A percentile compares a stretch with the other conserved stretches of the same genome.
phyloP scores from a whole-genome alignment of 2,329 filamentous ascomycete species.

The Apiospora rasikravindrae region DNA sequence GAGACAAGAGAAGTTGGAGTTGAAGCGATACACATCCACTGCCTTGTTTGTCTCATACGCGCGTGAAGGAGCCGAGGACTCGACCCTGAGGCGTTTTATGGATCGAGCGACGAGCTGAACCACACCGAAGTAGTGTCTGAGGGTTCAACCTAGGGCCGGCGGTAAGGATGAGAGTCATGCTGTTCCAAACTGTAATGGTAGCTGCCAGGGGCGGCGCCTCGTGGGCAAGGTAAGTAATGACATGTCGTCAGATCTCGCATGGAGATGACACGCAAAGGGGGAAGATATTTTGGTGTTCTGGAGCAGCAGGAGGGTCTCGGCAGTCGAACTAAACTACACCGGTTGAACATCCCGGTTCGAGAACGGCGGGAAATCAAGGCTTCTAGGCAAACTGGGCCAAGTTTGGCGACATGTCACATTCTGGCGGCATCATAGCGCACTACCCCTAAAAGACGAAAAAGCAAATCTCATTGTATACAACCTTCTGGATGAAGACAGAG shows the following conservation, averaged over 20 bases:
- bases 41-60: background rate
- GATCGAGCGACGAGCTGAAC: background rate
- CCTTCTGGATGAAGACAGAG: background rate
- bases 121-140: background rate
- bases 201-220: background rate
- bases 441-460: background rate
- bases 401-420: background rate
- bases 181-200: background rate
- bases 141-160: background rate
- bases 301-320: background rate
- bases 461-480: background rate
- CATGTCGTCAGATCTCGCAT: conserved; percentile 16
- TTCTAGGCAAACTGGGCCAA: background rate
- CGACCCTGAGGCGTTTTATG: background rate
- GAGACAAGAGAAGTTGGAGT: background rate
- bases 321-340: conserved; percentile 14
- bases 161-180: background rate
- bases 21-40: too few relatives aligned
- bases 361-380: background rate
- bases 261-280: background rate
- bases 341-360: background rate
- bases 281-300: background rate
- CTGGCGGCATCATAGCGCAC: background rate
- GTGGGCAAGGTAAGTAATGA: conserved; percentile 11
- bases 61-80: background rate